Evolutionary conservation across 2,329 filamentous ascomycete genomes (phyloP), one percentile per base, ranked within the genome.

Genomic region (Ascochyta pisi): DNA sequence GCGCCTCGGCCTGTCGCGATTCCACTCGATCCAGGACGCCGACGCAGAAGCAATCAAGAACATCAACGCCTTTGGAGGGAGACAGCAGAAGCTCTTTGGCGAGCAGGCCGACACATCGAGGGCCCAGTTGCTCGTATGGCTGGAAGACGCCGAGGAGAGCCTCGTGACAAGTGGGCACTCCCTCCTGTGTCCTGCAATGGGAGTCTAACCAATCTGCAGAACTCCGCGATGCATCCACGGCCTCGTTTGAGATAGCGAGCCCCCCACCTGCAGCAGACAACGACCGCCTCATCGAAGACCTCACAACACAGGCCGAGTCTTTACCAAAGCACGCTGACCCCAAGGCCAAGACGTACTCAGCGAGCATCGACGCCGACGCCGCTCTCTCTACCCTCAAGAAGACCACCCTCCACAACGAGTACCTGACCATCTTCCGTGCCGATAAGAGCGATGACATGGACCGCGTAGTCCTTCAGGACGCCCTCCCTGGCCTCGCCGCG

Each of bases 1-100:
- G 68, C 73, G 81, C 64, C 75, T 82, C 24, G 81, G 81, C 16
- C 71, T 83, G 31, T 79, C 81, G 49, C 75, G 77, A 50, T 83
- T 77, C 69, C 81, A 83, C 61, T 67, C 72, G 23, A 67, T 81
- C 43, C 72, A 77, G 54, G 62, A 77, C 55, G 62, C 71, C 26
- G 73, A 73, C 44, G 73, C 78, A 10, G 73, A 77, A 9, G 72
- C 71, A n/a, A 66, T 84, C 46, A 62, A 75, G 33, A 75, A 77
- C 43, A 76, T 84, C 60, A 82, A 82, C 68, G 69, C 70, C 29
- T 81, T 76, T 63, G 80, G 81, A 34, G 74, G 75, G 42, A 53
- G 64, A 57, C 69, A 67, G 52, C 75, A 75, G 60, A 67, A 70
- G 39, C 68, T 82, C 37, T 79, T 83, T 58, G 73, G 70, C 26